Conservation (phyloP, 257 asterid species). For the Ocimum tenuiflorum region DNA sequence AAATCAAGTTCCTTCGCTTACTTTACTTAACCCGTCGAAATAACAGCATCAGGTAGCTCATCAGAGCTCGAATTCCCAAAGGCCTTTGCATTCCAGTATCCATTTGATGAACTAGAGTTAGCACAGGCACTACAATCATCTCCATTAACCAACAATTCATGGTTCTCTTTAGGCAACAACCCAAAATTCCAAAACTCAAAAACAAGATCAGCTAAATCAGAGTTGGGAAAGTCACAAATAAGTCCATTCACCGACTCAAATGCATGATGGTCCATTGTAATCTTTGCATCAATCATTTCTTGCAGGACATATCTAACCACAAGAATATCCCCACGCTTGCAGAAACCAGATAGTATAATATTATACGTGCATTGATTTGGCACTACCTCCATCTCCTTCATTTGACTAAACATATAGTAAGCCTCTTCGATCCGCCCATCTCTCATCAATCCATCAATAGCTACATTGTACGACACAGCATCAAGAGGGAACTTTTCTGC, state of each 20-base stretch:
- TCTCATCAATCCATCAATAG: slow-evolving; percentile 45
- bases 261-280: slow-evolving; percentile 30
- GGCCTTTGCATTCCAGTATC: neutral
- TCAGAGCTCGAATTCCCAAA: slow-evolving; percentile 23
- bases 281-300: slow-evolving; percentile 41
- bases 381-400: slow-evolving; percentile 45
- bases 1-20: slow-evolving; percentile 5
- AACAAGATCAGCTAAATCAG: slow-evolving; percentile 19
- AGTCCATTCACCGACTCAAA: slow-evolving; percentile 26
- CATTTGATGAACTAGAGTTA: neutral
- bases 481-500: slow-evolving; percentile 44
- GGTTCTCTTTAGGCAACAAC: slow-evolving; percentile 29
- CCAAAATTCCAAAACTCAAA: slow-evolving; percentile 29
- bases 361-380: slow-evolving; percentile 45
- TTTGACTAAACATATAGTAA: slow-evolving; percentile 39
- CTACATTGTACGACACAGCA: slow-evolving; percentile 46
- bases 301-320: slow-evolving; percentile 36
- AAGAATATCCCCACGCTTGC: slow-evolving; percentile 36
- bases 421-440: slow-evolving; percentile 44
- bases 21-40: slow-evolving; percentile 27
- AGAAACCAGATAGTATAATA: slow-evolving; percentile 40
- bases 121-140: slow-evolving; percentile 1
- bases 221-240: slow-evolving; percentile 16
- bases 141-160: neutral
- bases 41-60: slow-evolving; percentile 29